phyloP scores from a whole-genome alignment of 176 grass and related monocot genomes.

The Triticum turgidum region DNA sequence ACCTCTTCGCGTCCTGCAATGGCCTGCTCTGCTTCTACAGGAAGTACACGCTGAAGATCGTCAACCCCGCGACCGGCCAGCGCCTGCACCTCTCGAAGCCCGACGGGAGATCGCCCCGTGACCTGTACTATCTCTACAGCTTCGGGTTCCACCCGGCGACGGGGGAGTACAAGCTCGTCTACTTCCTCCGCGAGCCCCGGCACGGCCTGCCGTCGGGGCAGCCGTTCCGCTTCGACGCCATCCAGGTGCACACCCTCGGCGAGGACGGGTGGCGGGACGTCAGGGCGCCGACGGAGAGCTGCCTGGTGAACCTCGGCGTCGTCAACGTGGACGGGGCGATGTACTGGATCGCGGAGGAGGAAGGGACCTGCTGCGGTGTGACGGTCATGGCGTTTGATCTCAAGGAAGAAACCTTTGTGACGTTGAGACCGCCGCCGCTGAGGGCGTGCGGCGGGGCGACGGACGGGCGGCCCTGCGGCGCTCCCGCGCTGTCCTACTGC shows the following conservation, averaged over 20 bases:
- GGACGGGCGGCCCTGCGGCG: background rate
- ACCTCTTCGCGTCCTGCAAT: conserved; percentile 39
- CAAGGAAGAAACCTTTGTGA: conserved; percentile 26
- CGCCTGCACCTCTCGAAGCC: conserved; percentile 31
- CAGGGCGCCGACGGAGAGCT: background rate
- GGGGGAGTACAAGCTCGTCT: conserved; percentile 33
- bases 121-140: conserved; percentile 35
- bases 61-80: conserved; percentile 32
- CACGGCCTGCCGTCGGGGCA: conserved; percentile 17
- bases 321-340: conserved; percentile 31
- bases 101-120: background rate
- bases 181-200: conserved; percentile 38
- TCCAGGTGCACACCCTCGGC: conserved; percentile 41
- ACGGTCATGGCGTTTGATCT: conserved; percentile 35
- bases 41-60: conserved; percentile 31
- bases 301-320: conserved; percentile 39
- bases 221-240: conserved; percentile 30
- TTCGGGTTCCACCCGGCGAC: conserved; percentile 38
- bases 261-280: conserved; percentile 22
- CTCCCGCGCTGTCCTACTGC: background rate
- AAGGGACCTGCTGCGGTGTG: background rate
- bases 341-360: conserved; percentile 35
- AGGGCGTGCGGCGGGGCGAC: background rate
- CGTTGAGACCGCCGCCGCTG: conserved; percentile 23
- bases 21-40: conserved; percentile 48